phyloP scores from a whole-genome alignment of 768 basidiomycete species.

The Filobasidium floriforme region DNA sequence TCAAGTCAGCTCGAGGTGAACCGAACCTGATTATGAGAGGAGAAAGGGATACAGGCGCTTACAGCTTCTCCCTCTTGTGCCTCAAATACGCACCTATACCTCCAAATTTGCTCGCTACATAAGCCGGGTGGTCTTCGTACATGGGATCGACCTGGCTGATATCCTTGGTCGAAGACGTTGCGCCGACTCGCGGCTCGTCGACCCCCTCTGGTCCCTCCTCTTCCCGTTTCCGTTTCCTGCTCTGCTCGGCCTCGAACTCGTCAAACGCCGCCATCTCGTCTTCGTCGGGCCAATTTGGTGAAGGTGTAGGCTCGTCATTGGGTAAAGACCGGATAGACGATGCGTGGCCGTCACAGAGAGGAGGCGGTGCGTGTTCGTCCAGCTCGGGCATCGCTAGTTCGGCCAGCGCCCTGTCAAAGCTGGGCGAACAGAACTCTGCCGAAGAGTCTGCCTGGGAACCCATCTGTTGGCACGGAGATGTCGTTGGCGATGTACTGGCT shows the following conservation, averaged over 20 bases:
- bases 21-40: too few relatives aligned
- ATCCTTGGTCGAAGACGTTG: neutral
- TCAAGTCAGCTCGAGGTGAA: conserved; percentile 21
- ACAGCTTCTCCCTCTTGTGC: conserved; percentile 81
- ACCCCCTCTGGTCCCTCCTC: neutral
- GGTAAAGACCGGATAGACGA: neutral
- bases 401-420: conserved; percentile 2
- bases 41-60: conserved; percentile 64
- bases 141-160: neutral
- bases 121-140: conserved; percentile 43
- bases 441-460: neutral
- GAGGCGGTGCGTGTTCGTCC: neutral
- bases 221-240: conserved; percentile 1
- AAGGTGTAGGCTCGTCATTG: neutral
- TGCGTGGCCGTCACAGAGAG: too few relatives aligned
- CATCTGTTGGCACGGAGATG: neutral
- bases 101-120: conserved; percentile 73
- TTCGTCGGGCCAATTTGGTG: neutral
- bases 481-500: too few relatives aligned
- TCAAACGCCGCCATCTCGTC: neutral
- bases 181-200: too few relatives aligned
- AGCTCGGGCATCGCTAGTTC: neutral
- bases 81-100: conserved; percentile 81
- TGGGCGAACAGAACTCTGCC: conserved; percentile 3
- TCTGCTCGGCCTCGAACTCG: neutral